Percentiles rank a stretch among this genome's conserved stretches.
These are phyloP conservation scores for Tritrichomonas musculus DNA, from an alignment of 208 protist species.

Conservation along the genomic window DNA sequence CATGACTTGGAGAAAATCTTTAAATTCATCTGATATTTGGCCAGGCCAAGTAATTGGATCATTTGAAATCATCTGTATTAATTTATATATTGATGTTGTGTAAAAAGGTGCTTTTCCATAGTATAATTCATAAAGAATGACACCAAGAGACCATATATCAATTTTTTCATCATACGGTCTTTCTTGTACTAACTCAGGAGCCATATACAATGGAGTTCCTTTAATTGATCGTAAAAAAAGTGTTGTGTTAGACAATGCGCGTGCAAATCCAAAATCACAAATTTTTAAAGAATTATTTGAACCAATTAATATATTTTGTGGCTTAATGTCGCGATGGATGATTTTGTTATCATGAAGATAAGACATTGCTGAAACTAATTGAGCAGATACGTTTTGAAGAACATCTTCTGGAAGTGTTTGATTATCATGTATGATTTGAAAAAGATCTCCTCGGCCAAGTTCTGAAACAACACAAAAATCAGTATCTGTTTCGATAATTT, in stretches of 20 bases:
- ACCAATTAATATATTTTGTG: slow-evolving; percentile 84
- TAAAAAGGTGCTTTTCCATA: slow-evolving; percentile 86
- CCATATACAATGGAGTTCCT: slow-evolving; percentile 80
- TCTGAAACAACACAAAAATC: slow-evolving; percentile 77
- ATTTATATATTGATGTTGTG: slow-evolving; percentile 81
- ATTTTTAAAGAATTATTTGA: slow-evolving; percentile 67
- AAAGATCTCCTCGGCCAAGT: slow-evolving; percentile 54
- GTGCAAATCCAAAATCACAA: slow-evolving; percentile 93
- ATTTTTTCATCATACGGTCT: slow-evolving; percentile 51
- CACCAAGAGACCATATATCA: slow-evolving; percentile 92
- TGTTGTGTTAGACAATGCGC: slow-evolving; percentile 69
- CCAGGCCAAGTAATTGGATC: background rate
- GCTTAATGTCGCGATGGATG: slow-evolving; percentile 80
- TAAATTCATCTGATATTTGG: background rate
- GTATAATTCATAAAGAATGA: slow-evolving; percentile 92
- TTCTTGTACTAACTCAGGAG: slow-evolving; percentile 72
- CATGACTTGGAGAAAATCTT: background rate
- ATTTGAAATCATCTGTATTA: slow-evolving; percentile 81
- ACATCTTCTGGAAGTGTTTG: slow-evolving; percentile 60
- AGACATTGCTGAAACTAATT: slow-evolving; percentile 80
- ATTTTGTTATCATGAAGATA: slow-evolving; percentile 90
- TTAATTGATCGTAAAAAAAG: slow-evolving; percentile 83
- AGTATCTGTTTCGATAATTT: slow-evolving; percentile 82
- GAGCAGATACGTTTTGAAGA: slow-evolving; percentile 78
- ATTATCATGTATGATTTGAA: slow-evolving; percentile 63